Evolutionary conservation across 441 rosid genomes (phyloP).

Genomic region (Croton setiger): DNA sequence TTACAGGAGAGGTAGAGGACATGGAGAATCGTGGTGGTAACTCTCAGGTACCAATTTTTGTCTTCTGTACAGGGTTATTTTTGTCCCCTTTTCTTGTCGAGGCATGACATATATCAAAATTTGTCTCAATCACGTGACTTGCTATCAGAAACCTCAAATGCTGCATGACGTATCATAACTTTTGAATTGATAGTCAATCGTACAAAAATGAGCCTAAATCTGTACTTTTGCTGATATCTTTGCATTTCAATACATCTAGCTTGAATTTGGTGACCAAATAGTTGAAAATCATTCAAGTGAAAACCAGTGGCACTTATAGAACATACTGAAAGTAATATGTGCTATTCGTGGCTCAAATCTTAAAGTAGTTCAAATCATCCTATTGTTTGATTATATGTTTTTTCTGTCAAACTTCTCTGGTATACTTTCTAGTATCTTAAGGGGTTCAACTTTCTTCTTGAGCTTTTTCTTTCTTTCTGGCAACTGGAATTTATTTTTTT

Average conservation of each 20-base stretch:
- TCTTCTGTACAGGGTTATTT: neutral
- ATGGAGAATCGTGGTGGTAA: conserved; percentile 44
- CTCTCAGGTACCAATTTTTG: conserved; percentile 49
- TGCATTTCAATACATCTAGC: neutral
- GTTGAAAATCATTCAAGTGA: neutral
- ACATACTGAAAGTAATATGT: neutral
- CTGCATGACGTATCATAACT: neutral
- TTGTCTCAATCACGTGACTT: neutral
- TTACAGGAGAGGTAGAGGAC: conserved; percentile 55
- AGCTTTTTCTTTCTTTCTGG: no score
- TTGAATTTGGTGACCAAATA: neutral
- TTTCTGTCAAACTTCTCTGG: no score
- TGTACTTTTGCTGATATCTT: neutral
- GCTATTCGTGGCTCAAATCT: no score
- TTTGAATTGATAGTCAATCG: neutral
- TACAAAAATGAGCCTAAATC: neutral
- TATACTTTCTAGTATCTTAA: neutral
- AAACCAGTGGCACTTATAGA: neutral
- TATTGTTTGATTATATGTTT: no score
- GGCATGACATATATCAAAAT: neutral
- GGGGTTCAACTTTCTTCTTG: neutral
- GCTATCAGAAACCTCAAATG: neutral
- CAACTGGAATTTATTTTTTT: no score
- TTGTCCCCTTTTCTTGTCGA: neutral
- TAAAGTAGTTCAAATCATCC: no score